phyloP scores from a whole-genome alignment of 2,329 filamentous ascomycete species.

The Phaeomoniella chlamydospora region DNA sequence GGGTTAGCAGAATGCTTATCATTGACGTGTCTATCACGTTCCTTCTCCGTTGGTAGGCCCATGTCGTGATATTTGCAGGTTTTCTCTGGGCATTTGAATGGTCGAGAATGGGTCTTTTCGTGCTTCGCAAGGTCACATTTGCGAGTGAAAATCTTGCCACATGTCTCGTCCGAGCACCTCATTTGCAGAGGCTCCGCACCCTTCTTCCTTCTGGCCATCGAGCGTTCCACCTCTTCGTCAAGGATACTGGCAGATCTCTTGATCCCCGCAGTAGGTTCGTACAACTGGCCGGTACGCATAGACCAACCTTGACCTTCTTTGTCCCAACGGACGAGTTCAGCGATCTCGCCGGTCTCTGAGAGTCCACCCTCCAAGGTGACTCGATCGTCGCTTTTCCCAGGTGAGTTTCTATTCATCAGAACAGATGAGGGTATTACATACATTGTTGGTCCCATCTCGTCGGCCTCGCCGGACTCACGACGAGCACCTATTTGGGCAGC shows the following conservation, averaged over 20 bases:
- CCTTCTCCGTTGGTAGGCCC: conserved; percentile 96
- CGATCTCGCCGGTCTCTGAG: conserved; percentile 65
- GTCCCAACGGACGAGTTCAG: conserved; percentile 62
- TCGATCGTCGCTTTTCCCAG: conserved; percentile 44
- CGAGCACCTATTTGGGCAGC: conserved; percentile 67
- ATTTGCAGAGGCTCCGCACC: conserved; percentile 73
- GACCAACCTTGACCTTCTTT: conserved; percentile 70
- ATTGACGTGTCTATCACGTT: conserved; percentile 88
- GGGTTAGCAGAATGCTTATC: conserved; percentile 83
- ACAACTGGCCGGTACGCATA: conserved; percentile 52
- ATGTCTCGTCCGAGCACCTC: conserved; percentile 59
- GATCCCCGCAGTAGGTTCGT: conserved; percentile 34
- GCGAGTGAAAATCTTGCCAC: conserved; percentile 86
- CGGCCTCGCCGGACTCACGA: conserved; percentile 36
- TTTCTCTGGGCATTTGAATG: conserved; percentile 76
- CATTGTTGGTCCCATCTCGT: conserved; percentile 36
- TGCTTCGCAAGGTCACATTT: conserved; percentile 98
- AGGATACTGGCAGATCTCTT: conserved; percentile 45
- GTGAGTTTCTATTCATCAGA: conserved; percentile 13
- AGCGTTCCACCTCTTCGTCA: conserved; percentile 72
- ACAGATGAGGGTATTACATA: conserved; percentile 16
- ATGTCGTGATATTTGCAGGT: conserved; percentile 81
- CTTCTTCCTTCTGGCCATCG: conserved; percentile 93
- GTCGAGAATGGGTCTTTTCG: conserved; percentile 91
- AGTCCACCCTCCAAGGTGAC: conserved; percentile 72